phyloP scores from a whole-genome alignment of 306 rosid genomes.

The Purshia tridentata region DNA sequence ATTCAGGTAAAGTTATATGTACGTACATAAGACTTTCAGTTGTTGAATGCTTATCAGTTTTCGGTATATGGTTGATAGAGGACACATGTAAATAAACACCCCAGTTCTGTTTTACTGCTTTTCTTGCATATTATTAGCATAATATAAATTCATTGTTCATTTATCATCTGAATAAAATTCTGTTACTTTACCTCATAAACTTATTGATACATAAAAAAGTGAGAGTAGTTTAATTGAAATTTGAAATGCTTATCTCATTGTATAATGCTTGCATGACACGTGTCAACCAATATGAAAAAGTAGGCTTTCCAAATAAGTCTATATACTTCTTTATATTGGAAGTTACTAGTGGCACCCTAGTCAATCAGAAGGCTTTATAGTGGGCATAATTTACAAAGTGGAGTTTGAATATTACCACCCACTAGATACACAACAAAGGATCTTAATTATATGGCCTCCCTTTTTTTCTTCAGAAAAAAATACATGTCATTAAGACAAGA shows the following conservation, averaged over 20 bases:
- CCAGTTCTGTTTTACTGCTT: neutral
- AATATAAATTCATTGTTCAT: neutral
- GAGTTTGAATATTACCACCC: slow-evolving; percentile 27
- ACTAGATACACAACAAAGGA: slow-evolving; percentile 16
- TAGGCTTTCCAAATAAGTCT: neutral
- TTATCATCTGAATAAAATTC: neutral
- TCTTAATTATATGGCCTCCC: neutral
- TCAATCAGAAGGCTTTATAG: slow-evolving; percentile 14
- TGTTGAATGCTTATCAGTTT: no score
- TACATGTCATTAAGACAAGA: slow-evolving; percentile 8
- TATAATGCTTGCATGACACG: neutral
- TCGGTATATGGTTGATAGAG: neutral
- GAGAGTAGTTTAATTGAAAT: neutral
- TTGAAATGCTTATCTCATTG: neutral
- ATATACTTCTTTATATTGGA: slow-evolving; percentile 2
- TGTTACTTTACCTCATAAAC: slow-evolving; percentile 5
- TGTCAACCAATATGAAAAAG: neutral
- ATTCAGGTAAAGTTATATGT: no score
- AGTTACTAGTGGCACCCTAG: slow-evolving; percentile 8
- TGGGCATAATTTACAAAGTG: slow-evolving; percentile 23
- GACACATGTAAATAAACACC: neutral
- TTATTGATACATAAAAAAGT: neutral
- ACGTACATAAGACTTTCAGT: no score
- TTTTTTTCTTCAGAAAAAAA: slow-evolving; percentile 1
- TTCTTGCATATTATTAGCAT: neutral